Conservation (phyloP, 202 grass and related monocot genomes). For the Musa balbisiana region DNA sequence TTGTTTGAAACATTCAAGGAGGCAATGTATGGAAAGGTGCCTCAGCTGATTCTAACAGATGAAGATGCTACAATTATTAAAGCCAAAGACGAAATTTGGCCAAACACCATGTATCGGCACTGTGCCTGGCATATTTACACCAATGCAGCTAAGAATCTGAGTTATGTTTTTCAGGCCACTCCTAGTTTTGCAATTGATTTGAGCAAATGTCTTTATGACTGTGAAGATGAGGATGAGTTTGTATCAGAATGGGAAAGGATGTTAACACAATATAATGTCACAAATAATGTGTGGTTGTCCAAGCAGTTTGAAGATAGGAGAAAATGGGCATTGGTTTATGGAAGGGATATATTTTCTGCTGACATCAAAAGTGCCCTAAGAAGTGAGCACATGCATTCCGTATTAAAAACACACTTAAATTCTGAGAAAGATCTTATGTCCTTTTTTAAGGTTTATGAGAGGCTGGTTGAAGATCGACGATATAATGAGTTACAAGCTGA, state of each 20-base stretch:
- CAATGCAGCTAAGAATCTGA: slow-evolving; percentile 27
- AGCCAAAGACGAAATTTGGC: slow-evolving; percentile 24
- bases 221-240: slow-evolving; percentile 35
- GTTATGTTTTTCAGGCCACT: slow-evolving; percentile 25
- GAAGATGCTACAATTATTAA: slow-evolving; percentile 28
- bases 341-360: slow-evolving; percentile 30
- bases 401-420: slow-evolving; percentile 31
- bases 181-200: slow-evolving; percentile 34
- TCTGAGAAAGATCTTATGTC: slow-evolving; percentile 29
- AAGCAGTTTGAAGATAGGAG: slow-evolving; percentile 30
- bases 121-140: slow-evolving; percentile 27
- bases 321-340: slow-evolving; percentile 32
- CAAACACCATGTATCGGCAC: slow-evolving; percentile 17
- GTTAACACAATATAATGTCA: slow-evolving; percentile 23
- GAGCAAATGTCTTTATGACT: slow-evolving; percentile 32
- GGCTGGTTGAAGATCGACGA: slow-evolving; percentile 28
- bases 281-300: slow-evolving; percentile 24
- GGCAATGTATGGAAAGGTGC: slow-evolving; percentile 27
- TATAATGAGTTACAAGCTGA: slow-evolving; percentile 38
- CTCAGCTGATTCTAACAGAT: slow-evolving; percentile 29
- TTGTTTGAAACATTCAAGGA: slow-evolving; percentile 36
- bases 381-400: slow-evolving; percentile 29
- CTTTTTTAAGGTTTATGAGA: slow-evolving; percentile 34
- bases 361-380: slow-evolving; percentile 31
- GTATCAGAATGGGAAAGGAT: slow-evolving; percentile 29